Percentiles rank a stretch among this genome's conserved stretches.
Conservation (phyloP, 2,329 filamentous ascomycete species). For the Colletotrichum simmondsii region DNA sequence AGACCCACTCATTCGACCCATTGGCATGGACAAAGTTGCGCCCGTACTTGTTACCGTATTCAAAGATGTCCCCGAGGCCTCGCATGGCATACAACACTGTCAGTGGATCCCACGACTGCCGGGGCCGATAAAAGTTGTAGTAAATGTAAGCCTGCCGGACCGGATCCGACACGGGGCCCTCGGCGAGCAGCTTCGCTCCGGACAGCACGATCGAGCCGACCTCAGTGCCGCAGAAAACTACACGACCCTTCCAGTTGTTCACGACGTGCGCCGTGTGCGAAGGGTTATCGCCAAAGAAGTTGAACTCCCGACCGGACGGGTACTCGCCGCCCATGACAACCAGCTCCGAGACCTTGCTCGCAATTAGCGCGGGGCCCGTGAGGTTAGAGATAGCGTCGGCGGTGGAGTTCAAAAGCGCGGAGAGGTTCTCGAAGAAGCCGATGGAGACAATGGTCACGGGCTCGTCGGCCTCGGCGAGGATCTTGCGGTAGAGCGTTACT, state of each 20-base stretch:
- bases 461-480: conserved; percentile 50
- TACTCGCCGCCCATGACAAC: conserved; percentile 65
- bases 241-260: conserved; percentile 52
- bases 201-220: conserved; percentile 54
- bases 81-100: conserved; percentile 52
- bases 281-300: conserved; percentile 57
- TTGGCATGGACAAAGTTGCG: conserved; percentile 52
- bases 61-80: conserved; percentile 48
- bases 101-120: conserved; percentile 55
- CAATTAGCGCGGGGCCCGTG: conserved; percentile 52
- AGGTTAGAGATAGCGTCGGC: conserved; percentile 52
- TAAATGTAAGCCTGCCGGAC: conserved; percentile 51
- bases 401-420: conserved; percentile 56
- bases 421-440: conserved; percentile 59
- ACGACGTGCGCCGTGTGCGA: conserved; percentile 54
- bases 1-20: conserved; percentile 56
- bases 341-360: conserved; percentile 57
- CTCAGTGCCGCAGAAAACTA: conserved; percentile 56
- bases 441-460: conserved; percentile 58
- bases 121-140: conserved; percentile 47
- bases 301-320: conserved; percentile 58
- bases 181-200: conserved; percentile 47
- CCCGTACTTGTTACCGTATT: conserved; percentile 49
- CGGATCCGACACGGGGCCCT: conserved; percentile 46
- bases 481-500: conserved; percentile 56